Base-by-base conservation (phyloP, 139 green algal genomes). In the Auxenochlorella protothecoides region DNA sequence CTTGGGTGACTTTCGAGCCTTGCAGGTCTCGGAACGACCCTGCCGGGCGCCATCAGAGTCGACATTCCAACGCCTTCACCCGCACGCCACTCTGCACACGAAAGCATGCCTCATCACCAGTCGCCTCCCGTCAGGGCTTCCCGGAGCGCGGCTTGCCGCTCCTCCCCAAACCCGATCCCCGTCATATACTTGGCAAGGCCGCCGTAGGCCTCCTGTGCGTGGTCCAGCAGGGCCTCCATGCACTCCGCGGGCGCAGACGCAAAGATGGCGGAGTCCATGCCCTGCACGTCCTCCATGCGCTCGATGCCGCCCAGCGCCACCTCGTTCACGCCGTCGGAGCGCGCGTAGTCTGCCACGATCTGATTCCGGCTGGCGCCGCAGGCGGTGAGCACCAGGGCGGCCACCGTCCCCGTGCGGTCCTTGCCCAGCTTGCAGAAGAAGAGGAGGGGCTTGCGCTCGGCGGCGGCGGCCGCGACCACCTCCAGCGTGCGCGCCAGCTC, bases 351-450 rank as follows among this genome's bases (percentile, higher is more conserved):
- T 9, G 75, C 72, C n/a, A 89, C 66, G 63, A 89, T 89, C 3
- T 83, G 78, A 12, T 85, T 71, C 54, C 73, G 60, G 54, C 64
- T 76, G 3, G 80, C 82, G 2, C 85, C 86, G 54, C 84, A 81
- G 59, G 71, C 70, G 2, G 78, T 53, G 69, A 93, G 79, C 65
- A 92, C 65, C 59, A 90, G 69, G 53, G 83, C 81, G 4, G 85
- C 78, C 59, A 92, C 64, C 13, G 92, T 55, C 0, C 88, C 88
- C 0, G 88, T 93, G 59, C 88, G 79, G 71, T 93, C 88, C 72
- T 92, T 92, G 65, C 87, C 66, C 4, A 85, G 70, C 68, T 85
- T 88, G 77, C 88, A 93, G 74, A 92, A 92, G 74, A 93, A 85
- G 68, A 92, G 70, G 51, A 81, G 68, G 3, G 79, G 75, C 68